Base-by-base conservation (phyloP, 2,329 filamentous ascomycete species). In the Ramichloridium luteum region DNA sequence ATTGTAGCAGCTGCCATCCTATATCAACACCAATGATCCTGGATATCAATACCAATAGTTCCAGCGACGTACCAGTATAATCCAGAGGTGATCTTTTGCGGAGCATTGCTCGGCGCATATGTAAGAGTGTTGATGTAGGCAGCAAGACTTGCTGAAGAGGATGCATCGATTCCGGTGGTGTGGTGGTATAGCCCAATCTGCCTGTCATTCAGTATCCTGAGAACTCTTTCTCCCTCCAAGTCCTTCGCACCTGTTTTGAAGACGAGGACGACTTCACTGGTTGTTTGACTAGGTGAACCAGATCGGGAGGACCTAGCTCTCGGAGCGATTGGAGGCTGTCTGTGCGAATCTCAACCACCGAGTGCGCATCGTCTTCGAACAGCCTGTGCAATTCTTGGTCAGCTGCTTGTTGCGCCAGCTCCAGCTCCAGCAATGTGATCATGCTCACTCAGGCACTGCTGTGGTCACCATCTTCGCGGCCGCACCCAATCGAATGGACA, bases 51-150 rank as follows among this genome's bases (percentile, higher is more conserved):
- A n/a, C n/a, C n/a, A n/a, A n/a, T n/a, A n/a, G n/a, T n/a, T n/a
- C n/a, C n/a, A 14, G 22, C 14, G 2, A 26, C 68, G 44, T 67
- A 90, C 83, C 90, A 96, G 61, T 94, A 96, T 23, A 93, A 68
- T 4, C 90, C 90, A 43, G 92, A 90, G 6, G 85, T 80, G 36
- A 96, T 90, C 63, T 94, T 96, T 53, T 81, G 74, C 38, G 79
- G 68, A 54, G 82, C 84, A 44, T 88, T 81, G 43, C 79, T 75
- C 32, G 88, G 81, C 43, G 80, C 80, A 61, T 94, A 92, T 27
- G 86, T 94, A 38, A 98, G 69, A 23, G 88, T 96, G 60, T 96
- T 98, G 62, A 98, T 93, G 60, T 98, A 98, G 47, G 90, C 90
- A 25, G 90, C 90, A 37, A 98, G 65, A 61, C 88, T 96, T 37